Conservation (phyloP, 2,329 filamentous ascomycete species). For the Pseudophaeomoniella oleicola region DNA sequence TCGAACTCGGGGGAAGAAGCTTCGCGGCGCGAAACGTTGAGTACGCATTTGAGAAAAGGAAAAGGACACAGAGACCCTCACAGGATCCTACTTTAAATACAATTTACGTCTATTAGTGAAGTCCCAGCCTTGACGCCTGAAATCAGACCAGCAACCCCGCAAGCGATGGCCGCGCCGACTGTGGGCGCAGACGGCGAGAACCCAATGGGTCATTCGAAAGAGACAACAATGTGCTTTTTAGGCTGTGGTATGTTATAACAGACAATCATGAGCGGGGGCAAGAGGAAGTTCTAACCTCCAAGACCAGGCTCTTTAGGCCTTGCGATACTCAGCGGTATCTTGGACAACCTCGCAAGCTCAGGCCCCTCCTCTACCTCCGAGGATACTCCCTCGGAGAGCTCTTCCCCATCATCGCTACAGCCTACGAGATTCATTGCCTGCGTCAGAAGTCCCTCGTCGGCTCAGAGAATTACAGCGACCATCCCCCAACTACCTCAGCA, state of each 20-base stretch:
- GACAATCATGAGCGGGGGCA: too few relatives aligned
- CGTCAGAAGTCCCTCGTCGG: conserved; percentile 55
- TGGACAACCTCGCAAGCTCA: conserved; percentile 48
- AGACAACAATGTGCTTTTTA: conserved; percentile 1
- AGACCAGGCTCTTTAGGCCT: conserved; percentile 64
- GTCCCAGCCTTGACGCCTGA: too few relatives aligned
- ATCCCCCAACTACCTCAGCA: conserved; percentile 23
- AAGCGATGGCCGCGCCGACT: too few relatives aligned
- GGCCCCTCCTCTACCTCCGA: conserved; percentile 20
- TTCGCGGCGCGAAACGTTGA: too few relatives aligned
- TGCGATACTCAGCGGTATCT: conserved; percentile 67
- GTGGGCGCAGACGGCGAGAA: too few relatives aligned
- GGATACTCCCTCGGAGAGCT: conserved; percentile 19
- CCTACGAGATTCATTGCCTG: conserved; percentile 70
- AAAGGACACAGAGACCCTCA: too few relatives aligned
- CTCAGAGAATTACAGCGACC: conserved; percentile 46
- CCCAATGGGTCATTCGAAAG: too few relatives aligned
- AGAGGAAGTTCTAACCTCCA: conserved; percentile 1
- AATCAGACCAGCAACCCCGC: too few relatives aligned
- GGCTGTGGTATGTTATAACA: not conserved
- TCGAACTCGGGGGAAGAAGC: too few relatives aligned
- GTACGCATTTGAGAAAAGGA: too few relatives aligned
- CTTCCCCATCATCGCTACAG: conserved; percentile 37
- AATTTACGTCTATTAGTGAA: too few relatives aligned
- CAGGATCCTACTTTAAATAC: too few relatives aligned